Conservation (phyloP, 495 filamentous ascomycete genomes). For the Trichoderma gamsii region DNA sequence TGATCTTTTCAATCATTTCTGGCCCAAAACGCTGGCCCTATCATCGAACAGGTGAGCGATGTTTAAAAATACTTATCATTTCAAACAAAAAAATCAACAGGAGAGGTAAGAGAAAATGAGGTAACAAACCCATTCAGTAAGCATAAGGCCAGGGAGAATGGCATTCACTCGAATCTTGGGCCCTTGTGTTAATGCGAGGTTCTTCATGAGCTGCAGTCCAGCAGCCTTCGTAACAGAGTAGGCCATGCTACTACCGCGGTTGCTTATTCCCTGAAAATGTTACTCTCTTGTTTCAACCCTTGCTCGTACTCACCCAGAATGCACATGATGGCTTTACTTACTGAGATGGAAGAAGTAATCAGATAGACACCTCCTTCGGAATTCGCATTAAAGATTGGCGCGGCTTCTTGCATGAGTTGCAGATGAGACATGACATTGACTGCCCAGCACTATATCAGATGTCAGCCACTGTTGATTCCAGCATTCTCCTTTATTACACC, state of each 20-base stretch:
- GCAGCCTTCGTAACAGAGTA: slow-evolving; percentile 61
- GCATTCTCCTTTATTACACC: background rate
- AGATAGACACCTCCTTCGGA: slow-evolving; percentile 63
- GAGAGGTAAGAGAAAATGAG: background rate
- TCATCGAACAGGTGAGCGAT: too few relatives aligned
- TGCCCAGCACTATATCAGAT: slow-evolving; percentile 49
- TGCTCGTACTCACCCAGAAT: slow-evolving; percentile 2
- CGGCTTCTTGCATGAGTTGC: slow-evolving; percentile 55
- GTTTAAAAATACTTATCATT: background rate
- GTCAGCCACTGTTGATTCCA: background rate
- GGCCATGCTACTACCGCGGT: slow-evolving; percentile 53
- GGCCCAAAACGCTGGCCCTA: background rate
- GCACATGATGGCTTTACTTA: slow-evolving; percentile 15
- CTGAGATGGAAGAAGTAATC: slow-evolving; percentile 61
- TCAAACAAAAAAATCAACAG: background rate
- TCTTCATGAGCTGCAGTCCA: slow-evolving; percentile 65
- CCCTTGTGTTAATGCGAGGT: slow-evolving; percentile 61
- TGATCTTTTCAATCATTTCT: background rate
- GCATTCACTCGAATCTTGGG: slow-evolving; percentile 62
- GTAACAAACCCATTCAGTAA: slow-evolving; percentile 64
- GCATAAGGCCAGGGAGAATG: slow-evolving; percentile 57
- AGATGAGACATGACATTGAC: slow-evolving; percentile 64
- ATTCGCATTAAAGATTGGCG: slow-evolving; percentile 62
- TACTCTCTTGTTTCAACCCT: background rate
- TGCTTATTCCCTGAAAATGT: slow-evolving; percentile 8